Evolutionary conservation across 2,329 filamentous ascomycete species (phyloP), one percentile per base, ranked within the genome.

Genomic region (Aureobasidium sp.): DNA sequence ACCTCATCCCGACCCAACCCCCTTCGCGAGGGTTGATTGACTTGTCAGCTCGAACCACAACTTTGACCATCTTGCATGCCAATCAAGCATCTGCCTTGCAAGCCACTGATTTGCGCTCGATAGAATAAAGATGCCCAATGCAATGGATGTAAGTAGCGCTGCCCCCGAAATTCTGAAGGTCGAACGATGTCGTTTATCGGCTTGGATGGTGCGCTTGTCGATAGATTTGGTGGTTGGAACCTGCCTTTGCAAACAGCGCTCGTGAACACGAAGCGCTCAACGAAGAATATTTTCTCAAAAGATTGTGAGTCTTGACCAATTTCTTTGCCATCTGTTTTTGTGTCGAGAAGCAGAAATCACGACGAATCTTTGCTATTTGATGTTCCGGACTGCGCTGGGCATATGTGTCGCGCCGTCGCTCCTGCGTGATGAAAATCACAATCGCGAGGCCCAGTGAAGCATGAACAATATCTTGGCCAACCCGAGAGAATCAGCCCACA

Each of bases 101-200:
- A 61, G 59, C 59, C 59, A 61, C 59, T 55, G 25, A 47, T 48
- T 48, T 15, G 36, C 59, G 25, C 29, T 45, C 13, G 32, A 10
- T 53, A 45, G 32, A 44, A 16, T 11, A 52, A 13, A 45, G n/a
- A 48, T 30, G 59, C 49, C 42, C 16, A 32, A 36, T 25, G 21
- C 59, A 10, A 61, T 61, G 59, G 59, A 61, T 53, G 59, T 61
- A 50, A 61, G 59, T 53, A 61, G 13, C 21, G 15, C 15, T 30
- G 25, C 8, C 57, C 34, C 44, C 27, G 8, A 25, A 2, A 34
- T 50, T 30, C 16, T 27, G 34, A 32, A 58, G 41, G 57, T 41
- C 32, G 57, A 25, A 49, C 45, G 45, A 49, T 45, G 45, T 49
- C 44, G 27, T 37, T n/a, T 7, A 1, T 21, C 25, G 55, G 57